Evolutionary conservation across 2,329 filamentous ascomycete species (phyloP), one percentile per base, ranked within the genome.

Genomic region (Dendrostoma leiphaemia): DNA sequence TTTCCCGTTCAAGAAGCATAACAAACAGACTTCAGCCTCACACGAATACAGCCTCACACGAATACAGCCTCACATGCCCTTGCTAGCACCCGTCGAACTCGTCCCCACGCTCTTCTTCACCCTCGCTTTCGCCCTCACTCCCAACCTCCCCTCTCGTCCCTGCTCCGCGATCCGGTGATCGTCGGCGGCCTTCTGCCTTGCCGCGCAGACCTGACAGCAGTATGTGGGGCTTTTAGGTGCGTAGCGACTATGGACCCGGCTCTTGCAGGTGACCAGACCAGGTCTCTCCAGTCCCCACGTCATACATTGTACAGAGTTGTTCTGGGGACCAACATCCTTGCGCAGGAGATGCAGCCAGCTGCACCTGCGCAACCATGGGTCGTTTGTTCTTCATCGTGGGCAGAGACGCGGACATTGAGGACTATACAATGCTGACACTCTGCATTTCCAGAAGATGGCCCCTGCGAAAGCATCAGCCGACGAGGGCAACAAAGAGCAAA

Each of bases 191-290:
- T 17, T 38, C 46, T 44, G 41, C 44, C 35, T 53, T 52, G 56
- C 48, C 44, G 37, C 35, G 37, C 48, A 37, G 52, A 46, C 47
- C 51, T 52, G 56, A 55, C 56, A 58, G 55, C 55, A n/a, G n/a
- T n/a, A 58, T 58, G 56, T 55, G 56, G 56, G 32, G 34, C 51
- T 51, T 58, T 45, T 58, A 58, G 56, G 56, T 58, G 41, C 44
- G 56, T 58, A 13, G 21, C 21, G 17, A 15, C 12, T 19, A 19
- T 29, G 7, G n/a, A 29, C 24, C 38, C 29, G 37, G 28, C 37
- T 19, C 29, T 7, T n/a, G n/a, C n/a, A n/a, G n/a, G n/a, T n/a
- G n/a, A n/a, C n/a, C n/a, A n/a, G 26, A n/a, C 41, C 41, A 31
- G 17, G 28, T 9, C 17, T 19, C n/a, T 12, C 24, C 13, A 29